Conservation (phyloP, 2,329 filamentous ascomycete genomes). For the Amauroascus niger region DNA sequence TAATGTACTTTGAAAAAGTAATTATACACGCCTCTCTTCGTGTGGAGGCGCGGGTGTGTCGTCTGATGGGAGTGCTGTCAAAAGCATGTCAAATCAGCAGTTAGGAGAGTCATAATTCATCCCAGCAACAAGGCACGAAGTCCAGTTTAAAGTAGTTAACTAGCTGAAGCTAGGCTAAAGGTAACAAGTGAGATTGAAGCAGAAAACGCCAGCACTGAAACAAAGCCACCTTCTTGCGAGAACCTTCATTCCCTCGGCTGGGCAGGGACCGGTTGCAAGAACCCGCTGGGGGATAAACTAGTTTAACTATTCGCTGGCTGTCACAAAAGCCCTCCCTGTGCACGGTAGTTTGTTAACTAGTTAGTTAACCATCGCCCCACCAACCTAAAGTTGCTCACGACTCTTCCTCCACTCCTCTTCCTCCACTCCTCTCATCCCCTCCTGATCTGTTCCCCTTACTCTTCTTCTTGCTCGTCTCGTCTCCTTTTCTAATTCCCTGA, state of each 20-base stretch:
- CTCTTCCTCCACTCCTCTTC: conserved; percentile 5
- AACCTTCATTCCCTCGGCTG: neutral
- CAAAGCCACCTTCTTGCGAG: neutral
- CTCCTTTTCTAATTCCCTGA: neutral
- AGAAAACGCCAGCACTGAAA: neutral
- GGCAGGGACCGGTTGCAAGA: neutral
- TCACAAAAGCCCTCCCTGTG: neutral
- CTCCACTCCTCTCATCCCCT: conserved; percentile 12
- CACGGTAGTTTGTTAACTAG: too few species aligned
- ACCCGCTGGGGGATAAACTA: too few species aligned
- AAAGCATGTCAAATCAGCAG: too few species aligned
- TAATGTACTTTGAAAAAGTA: neutral
- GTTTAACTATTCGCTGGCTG: neutral
- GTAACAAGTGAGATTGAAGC: too few species aligned
- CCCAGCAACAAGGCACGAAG: too few species aligned
- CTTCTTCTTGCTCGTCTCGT: neutral
- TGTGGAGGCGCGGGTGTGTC: too few species aligned
- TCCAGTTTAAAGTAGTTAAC: neutral
- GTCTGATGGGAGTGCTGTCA: too few species aligned
- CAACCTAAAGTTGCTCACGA: conserved; percentile 8
- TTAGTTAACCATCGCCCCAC: conserved; percentile 12
- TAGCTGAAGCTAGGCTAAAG: neutral
- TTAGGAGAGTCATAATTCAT: too few species aligned
- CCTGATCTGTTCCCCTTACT: conserved; percentile 3
- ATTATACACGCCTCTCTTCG: too few species aligned